These are phyloP conservation scores for Cyclotella atomus DNA, from an alignment of 108 stramenopile species.

Conservation along the genomic window DNA sequence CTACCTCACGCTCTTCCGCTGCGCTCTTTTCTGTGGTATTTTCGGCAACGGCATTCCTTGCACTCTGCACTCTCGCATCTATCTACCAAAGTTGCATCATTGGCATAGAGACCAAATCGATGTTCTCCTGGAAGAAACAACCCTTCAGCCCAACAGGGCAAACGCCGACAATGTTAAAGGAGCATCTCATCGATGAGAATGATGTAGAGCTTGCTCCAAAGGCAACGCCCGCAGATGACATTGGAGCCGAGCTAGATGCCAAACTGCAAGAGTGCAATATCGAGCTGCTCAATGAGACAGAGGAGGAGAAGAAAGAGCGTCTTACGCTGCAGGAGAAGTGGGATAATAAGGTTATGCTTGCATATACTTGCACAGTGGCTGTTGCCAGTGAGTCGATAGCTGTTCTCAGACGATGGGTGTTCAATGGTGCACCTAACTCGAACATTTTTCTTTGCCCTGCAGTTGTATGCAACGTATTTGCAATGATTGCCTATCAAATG, in stretches of 20 bases:
- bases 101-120: neutral
- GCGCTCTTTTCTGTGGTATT: too few relatives aligned
- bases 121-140: too few relatives aligned
- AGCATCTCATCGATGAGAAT: conserved; percentile 10
- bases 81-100: neutral
- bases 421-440: neutral
- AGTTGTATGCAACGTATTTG: conserved; percentile 21
- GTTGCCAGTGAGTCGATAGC: conserved; percentile 12
- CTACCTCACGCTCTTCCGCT: too few relatives aligned
- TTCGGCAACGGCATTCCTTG: too few relatives aligned
- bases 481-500: conserved; percentile 16
- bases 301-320: conserved; percentile 7
- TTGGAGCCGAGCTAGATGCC: conserved; percentile 3
- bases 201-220: conserved; percentile 8
- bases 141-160: neutral
- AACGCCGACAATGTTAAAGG: neutral
- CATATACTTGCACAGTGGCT: conserved; percentile 18
- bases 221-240: neutral
- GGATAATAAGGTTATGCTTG: conserved; percentile 20
- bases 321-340: conserved; percentile 11
- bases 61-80: too few relatives aligned
- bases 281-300: conserved; percentile 5
- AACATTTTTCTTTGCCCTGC: neutral
- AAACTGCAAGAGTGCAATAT: neutral
- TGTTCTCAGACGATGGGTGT: neutral